Conservation (phyloP, 2,329 filamentous ascomycete genomes). For the Tolypocladium cylindrosporum region DNA sequence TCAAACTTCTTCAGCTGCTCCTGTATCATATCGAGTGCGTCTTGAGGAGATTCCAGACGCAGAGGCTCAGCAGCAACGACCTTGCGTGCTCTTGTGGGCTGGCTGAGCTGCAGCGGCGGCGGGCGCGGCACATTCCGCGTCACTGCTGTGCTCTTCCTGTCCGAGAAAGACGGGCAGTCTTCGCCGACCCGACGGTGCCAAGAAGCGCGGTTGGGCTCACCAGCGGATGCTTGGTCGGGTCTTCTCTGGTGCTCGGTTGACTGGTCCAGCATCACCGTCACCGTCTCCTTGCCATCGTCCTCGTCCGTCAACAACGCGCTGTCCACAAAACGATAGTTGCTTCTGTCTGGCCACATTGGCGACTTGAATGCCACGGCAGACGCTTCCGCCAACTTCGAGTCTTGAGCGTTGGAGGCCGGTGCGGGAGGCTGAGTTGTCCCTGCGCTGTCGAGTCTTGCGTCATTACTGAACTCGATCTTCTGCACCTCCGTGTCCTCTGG, state of each 20-base stretch:
- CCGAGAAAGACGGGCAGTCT: constrained; percentile 48
- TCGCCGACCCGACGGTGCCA: constrained; percentile 53
- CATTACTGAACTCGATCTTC: neutral
- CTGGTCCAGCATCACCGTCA: constrained; percentile 35
- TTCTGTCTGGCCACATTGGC: neutral
- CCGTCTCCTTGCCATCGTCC: constrained; percentile 23
- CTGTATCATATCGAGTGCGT: constrained; percentile 39
- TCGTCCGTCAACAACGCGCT: constrained; percentile 5
- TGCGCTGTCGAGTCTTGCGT: neutral
- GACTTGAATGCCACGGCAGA: neutral
- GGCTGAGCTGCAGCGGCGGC: constrained; percentile 40
- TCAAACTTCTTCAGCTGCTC: constrained; percentile 41
- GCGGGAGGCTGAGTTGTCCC: neutral
- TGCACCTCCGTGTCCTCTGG: neutral
- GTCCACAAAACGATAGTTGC: neutral
- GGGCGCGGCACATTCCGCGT: constrained; percentile 46
- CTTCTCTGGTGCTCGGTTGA: constrained; percentile 7
- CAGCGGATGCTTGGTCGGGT: constrained; percentile 4
- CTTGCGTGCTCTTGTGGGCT: constrained; percentile 29
- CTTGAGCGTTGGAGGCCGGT: neutral
- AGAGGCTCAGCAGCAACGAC: constrained; percentile 39
- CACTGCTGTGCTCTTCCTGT: constrained; percentile 32
- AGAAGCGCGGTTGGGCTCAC: constrained; percentile 7
- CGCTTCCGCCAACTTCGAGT: neutral
- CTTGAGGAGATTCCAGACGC: constrained; percentile 40